phyloP scores from a whole-genome alignment of 352 stramenopile species.

The Salisapilia sapeloensis region DNA sequence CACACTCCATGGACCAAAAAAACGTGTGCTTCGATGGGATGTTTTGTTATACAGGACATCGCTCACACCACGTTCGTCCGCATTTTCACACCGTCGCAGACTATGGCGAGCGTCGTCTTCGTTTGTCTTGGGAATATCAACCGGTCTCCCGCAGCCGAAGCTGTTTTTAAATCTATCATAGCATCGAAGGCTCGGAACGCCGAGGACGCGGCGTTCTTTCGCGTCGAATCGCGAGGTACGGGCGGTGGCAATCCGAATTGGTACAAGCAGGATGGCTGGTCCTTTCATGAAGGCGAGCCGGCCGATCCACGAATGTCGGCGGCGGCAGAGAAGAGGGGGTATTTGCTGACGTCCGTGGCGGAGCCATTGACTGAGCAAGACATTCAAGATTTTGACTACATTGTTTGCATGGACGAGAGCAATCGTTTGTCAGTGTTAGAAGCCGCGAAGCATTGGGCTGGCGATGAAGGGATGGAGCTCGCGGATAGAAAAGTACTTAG shows the following conservation, averaged over 20 bases:
- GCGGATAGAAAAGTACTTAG: slow-evolving; percentile 29
- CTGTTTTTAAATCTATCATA: slow-evolving; percentile 72
- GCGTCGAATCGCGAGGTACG: slow-evolving; percentile 76
- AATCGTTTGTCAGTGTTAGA: slow-evolving; percentile 73
- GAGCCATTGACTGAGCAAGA: slow-evolving; percentile 53
- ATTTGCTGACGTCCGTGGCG: slow-evolving; percentile 60
- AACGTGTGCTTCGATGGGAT: too few relatives aligned
- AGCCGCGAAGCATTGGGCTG: slow-evolving; percentile 69
- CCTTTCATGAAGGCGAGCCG: slow-evolving; percentile 77
- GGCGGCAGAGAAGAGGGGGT: slow-evolving; percentile 70
- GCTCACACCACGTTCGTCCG: too few relatives aligned
- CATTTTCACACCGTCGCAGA: not conserved
- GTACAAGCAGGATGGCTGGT: slow-evolving; percentile 63
- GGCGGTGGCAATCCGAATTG: slow-evolving; percentile 62
- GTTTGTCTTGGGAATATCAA: slow-evolving; percentile 86
- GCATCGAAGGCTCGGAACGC: slow-evolving; percentile 9
- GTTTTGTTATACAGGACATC: too few relatives aligned
- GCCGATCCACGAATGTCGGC: slow-evolving; percentile 73
- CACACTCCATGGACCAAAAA: too few relatives aligned
- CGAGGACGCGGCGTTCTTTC: slow-evolving; percentile 12
- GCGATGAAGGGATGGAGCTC: slow-evolving; percentile 19
- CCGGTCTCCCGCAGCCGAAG: slow-evolving; percentile 65
- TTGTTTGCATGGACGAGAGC: slow-evolving; percentile 82
- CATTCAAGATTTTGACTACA: slow-evolving; percentile 73
- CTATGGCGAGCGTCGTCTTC: slow-evolving; percentile 66